Evolutionary conservation across 2,329 filamentous ascomycete species (phyloP), one percentile per base, ranked within the genome.

Genomic region (Karstenula rhodostoma): DNA sequence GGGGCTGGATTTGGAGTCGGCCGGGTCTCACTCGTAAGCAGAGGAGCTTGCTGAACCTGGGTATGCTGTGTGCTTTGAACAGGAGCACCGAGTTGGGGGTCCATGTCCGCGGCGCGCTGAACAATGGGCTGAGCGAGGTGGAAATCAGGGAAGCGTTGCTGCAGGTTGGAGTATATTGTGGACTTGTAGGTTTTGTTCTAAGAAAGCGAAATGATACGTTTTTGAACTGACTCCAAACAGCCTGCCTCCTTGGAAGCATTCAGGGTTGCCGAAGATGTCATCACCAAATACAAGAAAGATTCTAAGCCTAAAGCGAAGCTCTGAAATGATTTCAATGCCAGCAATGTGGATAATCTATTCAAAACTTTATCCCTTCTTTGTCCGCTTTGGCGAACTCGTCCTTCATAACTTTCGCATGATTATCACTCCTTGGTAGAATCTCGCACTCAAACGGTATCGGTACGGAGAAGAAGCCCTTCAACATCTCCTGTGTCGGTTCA

Each of bases 1-100:
- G 86, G 87, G 86, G 86, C 19, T 81, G 80, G 61, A 81, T 84
- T 51, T 89, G 87, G 87, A 82, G 83, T 4, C 82, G 87, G 7
- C 86, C 85, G 0, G 87, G 86, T 0, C 40, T 67, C 17, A 50
- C 60, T 17, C 32, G 59, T 7, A 66, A 67, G 59, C 66, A 68
- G 52, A 82, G 85, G 61, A 82, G 86, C 52, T 84, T 89, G 57
- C 74, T 89, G 32, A 88, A 88, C 68, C 82, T 89, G 32, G 86
- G 82, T 27, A 87, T 89, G 82, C 75, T 89, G 40, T 84, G 83
- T 67, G 85, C 85, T 5, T 77, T 87, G 64, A 87, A 87, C 67
- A 78, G 83, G 6, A 77, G 75, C 13, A 81, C 83, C 0, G 87
- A 89, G 68, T 74, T 89, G 61, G 86, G 78, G 0, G 80, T 85